These are phyloP conservation scores for Ganoderma boninense DNA, from an alignment of 1,284 basidiomycete genomes.

Conservation along the genomic window DNA sequence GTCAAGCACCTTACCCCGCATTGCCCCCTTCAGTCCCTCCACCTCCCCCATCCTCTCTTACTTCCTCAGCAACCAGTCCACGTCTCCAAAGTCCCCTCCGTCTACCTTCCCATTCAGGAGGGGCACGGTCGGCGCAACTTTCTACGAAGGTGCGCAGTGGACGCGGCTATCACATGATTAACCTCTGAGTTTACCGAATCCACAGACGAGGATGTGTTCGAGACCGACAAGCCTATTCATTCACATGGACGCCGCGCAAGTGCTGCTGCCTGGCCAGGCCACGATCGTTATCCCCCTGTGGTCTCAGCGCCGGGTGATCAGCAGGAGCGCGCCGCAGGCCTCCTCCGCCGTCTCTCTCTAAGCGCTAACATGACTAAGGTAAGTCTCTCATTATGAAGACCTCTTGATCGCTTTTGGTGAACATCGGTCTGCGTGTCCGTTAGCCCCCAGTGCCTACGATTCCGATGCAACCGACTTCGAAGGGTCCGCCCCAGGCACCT, in stretches of 20 bases:
- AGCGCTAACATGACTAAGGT: slow-evolving; percentile 67
- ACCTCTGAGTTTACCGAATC: slow-evolving; percentile 15
- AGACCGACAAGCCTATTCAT: slow-evolving; percentile 42
- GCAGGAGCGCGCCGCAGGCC: slow-evolving; percentile 68
- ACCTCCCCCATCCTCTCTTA: slow-evolving; percentile 76
- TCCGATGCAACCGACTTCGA: slow-evolving; percentile 22
- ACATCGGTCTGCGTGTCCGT: neutral
- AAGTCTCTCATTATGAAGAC: slow-evolving; percentile 26
- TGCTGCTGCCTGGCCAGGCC: slow-evolving; percentile 47
- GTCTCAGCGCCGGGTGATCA: slow-evolving; percentile 52
- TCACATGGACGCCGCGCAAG: slow-evolving; percentile 45
- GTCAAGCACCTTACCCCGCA: slow-evolving; percentile 51
- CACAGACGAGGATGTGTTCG: slow-evolving; percentile 48
- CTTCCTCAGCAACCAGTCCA: slow-evolving; percentile 63
- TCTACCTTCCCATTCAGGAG: slow-evolving; percentile 66
- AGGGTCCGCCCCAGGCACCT: slow-evolving; percentile 19
- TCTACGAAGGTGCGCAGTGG: slow-evolving; percentile 63
- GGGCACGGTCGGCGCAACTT: slow-evolving; percentile 50
- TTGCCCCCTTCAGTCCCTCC: slow-evolving; percentile 60
- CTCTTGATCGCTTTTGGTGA: slow-evolving; percentile 1
- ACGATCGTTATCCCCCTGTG: slow-evolving; percentile 54
- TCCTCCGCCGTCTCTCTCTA: slow-evolving; percentile 76
- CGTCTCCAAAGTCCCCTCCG: slow-evolving; percentile 50
- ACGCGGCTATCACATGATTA: slow-evolving; percentile 1
- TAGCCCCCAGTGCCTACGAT: slow-evolving; percentile 34